Conservation (phyloP, 2,329 filamentous ascomycete genomes). For the Monosporascus sp. region DNA sequence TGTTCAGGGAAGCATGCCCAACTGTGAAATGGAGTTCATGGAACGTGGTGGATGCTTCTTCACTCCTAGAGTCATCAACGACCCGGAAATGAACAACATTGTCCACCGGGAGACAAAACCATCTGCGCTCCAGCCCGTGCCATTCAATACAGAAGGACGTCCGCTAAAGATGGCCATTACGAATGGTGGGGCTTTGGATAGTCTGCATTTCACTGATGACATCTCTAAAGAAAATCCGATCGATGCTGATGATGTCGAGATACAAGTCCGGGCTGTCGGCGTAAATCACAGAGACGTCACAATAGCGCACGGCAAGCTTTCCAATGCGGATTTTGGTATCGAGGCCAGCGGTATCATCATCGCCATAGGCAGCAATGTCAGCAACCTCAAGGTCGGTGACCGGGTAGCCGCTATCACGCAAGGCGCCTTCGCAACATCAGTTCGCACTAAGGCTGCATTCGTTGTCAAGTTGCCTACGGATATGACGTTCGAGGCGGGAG, state of each 20-base stretch:
- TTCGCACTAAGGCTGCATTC: constrained; percentile 20
- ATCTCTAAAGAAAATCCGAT: constrained; percentile 20
- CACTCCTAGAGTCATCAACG: constrained; percentile 34
- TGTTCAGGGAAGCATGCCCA: constrained; percentile 22
- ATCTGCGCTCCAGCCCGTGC: constrained; percentile 29
- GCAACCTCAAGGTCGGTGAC: constrained; percentile 21
- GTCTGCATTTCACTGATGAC: constrained; percentile 23
- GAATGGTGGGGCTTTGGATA: constrained; percentile 22
- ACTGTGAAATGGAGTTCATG: constrained; percentile 38
- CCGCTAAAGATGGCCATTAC: constrained; percentile 21
- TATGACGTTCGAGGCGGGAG: constrained; percentile 22
- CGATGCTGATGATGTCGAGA: constrained; percentile 28
- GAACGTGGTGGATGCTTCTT: constrained; percentile 33
- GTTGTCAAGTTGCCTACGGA: constrained; percentile 22
- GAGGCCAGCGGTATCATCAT: constrained; percentile 23
- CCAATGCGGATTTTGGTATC: constrained; percentile 18
- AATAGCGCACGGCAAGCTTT: constrained; percentile 21
- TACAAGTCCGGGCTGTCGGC: constrained; percentile 21
- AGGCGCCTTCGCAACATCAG: constrained; percentile 24
- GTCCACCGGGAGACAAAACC: constrained; percentile 38
- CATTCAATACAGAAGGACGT: constrained; percentile 29
- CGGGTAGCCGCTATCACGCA: constrained; percentile 32
- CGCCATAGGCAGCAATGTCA: constrained; percentile 18
- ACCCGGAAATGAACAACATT: constrained; percentile 34
- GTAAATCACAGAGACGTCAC: constrained; percentile 25